Conservation (phyloP, 2,329 filamentous ascomycete species). For the Cucurbitaria berberidis region DNA sequence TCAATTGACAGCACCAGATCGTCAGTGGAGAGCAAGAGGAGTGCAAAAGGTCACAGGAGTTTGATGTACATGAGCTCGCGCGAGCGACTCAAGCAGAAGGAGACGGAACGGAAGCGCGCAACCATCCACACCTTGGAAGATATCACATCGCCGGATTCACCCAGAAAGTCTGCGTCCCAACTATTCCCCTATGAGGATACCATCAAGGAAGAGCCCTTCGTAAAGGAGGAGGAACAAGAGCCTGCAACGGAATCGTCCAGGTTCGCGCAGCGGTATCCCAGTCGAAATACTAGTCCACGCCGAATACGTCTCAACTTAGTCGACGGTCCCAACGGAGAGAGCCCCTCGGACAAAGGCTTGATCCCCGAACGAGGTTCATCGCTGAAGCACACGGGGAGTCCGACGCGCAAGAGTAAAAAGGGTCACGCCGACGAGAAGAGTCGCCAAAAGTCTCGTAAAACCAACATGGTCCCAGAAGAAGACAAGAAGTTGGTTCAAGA, state of each 20-base stretch:
- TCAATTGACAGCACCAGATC: slow-evolving; percentile 41
- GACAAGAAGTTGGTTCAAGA: slow-evolving; percentile 33
- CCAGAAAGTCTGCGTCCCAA: slow-evolving; percentile 29
- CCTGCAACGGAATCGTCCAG: slow-evolving; percentile 35
- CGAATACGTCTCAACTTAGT: slow-evolving; percentile 35
- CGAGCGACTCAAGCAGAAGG: slow-evolving; percentile 68
- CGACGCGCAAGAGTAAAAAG: slow-evolving; percentile 40
- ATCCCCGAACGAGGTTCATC: slow-evolving; percentile 46
- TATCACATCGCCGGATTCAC: slow-evolving; percentile 36
- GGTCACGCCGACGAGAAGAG: slow-evolving; percentile 27
- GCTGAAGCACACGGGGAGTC: slow-evolving; percentile 41
- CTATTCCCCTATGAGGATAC: slow-evolving; percentile 44
- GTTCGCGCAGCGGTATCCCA: slow-evolving; percentile 37
- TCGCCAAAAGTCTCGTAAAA: slow-evolving; percentile 36
- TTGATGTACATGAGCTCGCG: slow-evolving; percentile 77
- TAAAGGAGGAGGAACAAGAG: slow-evolving; percentile 19
- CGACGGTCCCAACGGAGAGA: slow-evolving; percentile 30
- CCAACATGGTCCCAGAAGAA: slow-evolving; percentile 35
- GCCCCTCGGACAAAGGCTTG: slow-evolving; percentile 36
- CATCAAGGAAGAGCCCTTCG: slow-evolving; percentile 45
- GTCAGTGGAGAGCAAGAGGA: slow-evolving; percentile 45
- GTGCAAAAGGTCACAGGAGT: slow-evolving; percentile 56
- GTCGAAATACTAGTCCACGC: slow-evolving; percentile 41
- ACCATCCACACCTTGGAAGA: slow-evolving; percentile 52
- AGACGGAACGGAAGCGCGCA: slow-evolving; percentile 66